Evolutionary conservation across 2,329 filamentous ascomycete species (phyloP).

Genomic region (Grosmannia huntii): DNA sequence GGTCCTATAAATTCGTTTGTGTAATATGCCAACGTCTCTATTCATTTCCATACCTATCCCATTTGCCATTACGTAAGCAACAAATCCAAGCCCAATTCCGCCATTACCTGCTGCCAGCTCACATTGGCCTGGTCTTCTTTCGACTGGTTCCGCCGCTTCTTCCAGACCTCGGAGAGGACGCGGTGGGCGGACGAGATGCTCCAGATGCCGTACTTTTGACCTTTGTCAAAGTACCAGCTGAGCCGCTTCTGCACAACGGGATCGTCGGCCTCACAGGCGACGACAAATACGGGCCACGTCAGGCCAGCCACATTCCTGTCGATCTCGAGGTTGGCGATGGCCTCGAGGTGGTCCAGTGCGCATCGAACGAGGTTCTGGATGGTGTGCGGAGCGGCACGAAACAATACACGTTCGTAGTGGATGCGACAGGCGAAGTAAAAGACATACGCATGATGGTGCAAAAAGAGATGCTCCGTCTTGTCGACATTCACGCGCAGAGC

Average conservation of each 20-base stretch:
- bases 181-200: constrained; percentile 2
- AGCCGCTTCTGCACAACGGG: background rate
- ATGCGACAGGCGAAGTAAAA: constrained; percentile 5
- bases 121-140: background rate
- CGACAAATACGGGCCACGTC: background rate
- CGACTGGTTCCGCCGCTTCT: background rate
- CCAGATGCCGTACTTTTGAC: constrained; percentile 1
- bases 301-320: background rate
- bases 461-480: background rate
- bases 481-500: background rate
- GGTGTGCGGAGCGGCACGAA: background rate
- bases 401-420: constrained; percentile 1
- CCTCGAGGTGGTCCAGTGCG: background rate
- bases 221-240: constrained; percentile 2
- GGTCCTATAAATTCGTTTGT: too few relatives aligned
- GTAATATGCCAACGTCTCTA: too few relatives aligned
- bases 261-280: constrained; percentile 2
- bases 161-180: constrained; percentile 1
- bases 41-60: too few relatives aligned
- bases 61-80: background rate
- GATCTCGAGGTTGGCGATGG: background rate
- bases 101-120: constrained; percentile 1
- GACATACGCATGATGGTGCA: constrained; percentile 3
- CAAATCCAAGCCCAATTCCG: background rate
- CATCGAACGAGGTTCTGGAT: background rate